Conservation (phyloP, 2,329 filamentous ascomycete genomes). For the Cadophora malorum region DNA sequence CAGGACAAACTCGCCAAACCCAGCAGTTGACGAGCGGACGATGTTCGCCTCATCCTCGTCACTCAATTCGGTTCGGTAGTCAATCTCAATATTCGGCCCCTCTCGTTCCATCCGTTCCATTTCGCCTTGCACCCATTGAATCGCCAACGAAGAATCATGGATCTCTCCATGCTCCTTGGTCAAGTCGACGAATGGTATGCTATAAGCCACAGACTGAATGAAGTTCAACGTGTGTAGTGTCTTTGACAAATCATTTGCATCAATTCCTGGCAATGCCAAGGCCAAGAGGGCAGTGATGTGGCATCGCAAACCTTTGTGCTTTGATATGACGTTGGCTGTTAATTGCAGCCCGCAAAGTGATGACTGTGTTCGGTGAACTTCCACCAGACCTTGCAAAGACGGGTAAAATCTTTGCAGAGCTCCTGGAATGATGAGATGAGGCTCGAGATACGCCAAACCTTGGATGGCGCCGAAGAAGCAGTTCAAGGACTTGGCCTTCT, state of each 20-base stretch:
- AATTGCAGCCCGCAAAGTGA: conserved; percentile 92
- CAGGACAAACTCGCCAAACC: conserved; percentile 89
- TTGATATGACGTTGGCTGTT: conserved; percentile 87
- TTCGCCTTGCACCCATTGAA: conserved; percentile 93
- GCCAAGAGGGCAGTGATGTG: conserved; percentile 95
- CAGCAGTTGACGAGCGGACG: conserved; percentile 90
- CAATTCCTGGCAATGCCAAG: conserved; percentile 90
- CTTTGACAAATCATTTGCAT: conserved; percentile 97
- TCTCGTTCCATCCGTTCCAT: conserved; percentile 93
- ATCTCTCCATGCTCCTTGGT: conserved; percentile 71
- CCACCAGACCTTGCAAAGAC: conserved; percentile 93
- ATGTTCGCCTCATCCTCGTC: conserved; percentile 89
- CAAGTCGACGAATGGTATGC: conserved; percentile 88
- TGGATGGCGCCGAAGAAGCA: conserved; percentile 92
- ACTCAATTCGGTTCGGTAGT: conserved; percentile 81
- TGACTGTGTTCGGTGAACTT: conserved; percentile 95
- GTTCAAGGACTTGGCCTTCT: conserved; percentile 89
- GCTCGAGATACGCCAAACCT: conserved; percentile 87
- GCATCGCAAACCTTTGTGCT: conserved; percentile 94
- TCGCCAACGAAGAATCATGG: conserved; percentile 77
- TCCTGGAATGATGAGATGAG: conserved; percentile 88
- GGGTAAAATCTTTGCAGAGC: conserved; percentile 96
- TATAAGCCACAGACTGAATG: conserved; percentile 94
- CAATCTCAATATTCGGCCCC: conserved; percentile 82
- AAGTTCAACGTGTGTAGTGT: conserved; percentile 94